A percentile compares a stretch with the other conserved stretches of the same genome.
Conservation (phyloP, 257 asterid species). For the Cruciata laevipes region DNA sequence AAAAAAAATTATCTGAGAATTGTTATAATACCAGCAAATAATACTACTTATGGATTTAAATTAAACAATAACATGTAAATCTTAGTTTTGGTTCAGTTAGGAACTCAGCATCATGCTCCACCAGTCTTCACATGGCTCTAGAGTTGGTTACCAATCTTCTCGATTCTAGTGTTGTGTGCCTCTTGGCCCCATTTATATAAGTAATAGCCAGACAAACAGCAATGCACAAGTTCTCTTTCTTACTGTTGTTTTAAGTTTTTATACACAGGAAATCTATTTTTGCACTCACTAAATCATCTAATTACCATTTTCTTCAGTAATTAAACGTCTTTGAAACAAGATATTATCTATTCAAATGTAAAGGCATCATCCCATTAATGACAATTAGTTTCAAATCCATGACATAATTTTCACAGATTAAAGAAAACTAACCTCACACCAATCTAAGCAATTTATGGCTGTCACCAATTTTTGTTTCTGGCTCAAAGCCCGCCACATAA, state of each 20-base stretch:
- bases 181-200: not conserved
- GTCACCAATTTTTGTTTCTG: no score
- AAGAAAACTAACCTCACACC: slow-evolving; percentile 64
- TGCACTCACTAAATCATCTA: not conserved
- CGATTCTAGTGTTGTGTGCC: not conserved
- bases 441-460: slow-evolving; percentile 74
- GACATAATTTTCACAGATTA: not conserved
- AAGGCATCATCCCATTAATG: not conserved
- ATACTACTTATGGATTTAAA: no score
- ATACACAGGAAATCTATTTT: not conserved
- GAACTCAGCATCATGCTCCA: not conserved
- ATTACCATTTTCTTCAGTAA: not conserved
- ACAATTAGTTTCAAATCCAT: not conserved
- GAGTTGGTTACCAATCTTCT: not conserved
- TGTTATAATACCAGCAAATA: no score
- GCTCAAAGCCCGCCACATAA: slow-evolving; percentile 95
- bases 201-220: not conserved
- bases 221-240: not conserved
- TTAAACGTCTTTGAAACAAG: not conserved
- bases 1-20: not conserved
- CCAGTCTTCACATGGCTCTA: not conserved
- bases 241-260: not conserved
- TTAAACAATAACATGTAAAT: not conserved
- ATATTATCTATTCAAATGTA: not conserved
- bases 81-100: not conserved